Evolutionary conservation across 805 yeast species (phyloP).

Genomic region (Millerago galiae): DNA sequence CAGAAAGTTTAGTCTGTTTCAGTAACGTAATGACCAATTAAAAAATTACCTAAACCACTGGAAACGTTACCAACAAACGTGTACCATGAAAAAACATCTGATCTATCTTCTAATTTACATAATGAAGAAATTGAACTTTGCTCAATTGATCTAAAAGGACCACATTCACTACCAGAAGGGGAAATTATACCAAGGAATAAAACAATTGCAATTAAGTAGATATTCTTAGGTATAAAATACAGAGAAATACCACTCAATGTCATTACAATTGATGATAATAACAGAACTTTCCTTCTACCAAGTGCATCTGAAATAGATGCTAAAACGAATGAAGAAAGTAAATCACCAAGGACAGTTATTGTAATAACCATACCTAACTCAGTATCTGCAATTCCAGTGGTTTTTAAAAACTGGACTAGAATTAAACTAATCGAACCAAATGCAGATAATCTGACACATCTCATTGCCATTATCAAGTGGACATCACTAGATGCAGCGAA

Average conservation of each 20-base stretch:
- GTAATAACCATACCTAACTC: background rate
- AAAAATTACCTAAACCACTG: slow-evolving; percentile 39
- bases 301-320: background rate
- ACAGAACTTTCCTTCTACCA: background rate
- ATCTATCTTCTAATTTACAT: slow-evolving; percentile 33
- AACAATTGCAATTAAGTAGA: slow-evolving; percentile 29
- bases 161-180: slow-evolving; percentile 54
- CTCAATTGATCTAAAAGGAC: slow-evolving; percentile 53
- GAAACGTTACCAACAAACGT: slow-evolving; percentile 42
- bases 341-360: background rate
- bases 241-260: background rate
- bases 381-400: slow-evolving; percentile 27
- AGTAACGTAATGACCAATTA: slow-evolving; percentile 30
- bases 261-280: background rate
- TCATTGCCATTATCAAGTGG: slow-evolving; percentile 23
- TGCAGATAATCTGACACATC: slow-evolving; percentile 29
- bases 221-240: slow-evolving; percentile 25
- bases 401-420: slow-evolving; percentile 39
- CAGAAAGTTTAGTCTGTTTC: slow-evolving; percentile 8
- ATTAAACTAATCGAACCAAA: slow-evolving; percentile 31
- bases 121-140: slow-evolving; percentile 46
- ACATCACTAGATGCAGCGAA: slow-evolving; percentile 23
- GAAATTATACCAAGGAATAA: slow-evolving; percentile 47
- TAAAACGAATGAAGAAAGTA: background rate
- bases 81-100: slow-evolving; percentile 57